Base-by-base conservation (phyloP, 2,329 filamentous ascomycete genomes). In the Claviceps pusilla region DNA sequence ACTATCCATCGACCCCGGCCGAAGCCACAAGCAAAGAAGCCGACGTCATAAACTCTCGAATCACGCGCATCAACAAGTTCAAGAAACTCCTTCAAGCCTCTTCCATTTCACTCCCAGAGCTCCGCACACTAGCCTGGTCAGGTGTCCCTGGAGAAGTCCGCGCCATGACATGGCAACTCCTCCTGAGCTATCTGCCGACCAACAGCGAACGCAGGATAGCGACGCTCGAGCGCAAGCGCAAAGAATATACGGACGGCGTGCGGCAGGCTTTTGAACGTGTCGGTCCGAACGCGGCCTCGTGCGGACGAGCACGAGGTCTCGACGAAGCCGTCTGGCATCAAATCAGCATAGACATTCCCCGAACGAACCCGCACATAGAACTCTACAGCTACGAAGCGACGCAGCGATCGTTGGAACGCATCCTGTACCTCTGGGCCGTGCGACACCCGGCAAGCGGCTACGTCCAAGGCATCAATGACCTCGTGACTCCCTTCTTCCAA, bases 291-390 rank as follows among this genome's bases (percentile, higher is more conserved):
- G 57, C 62, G 16, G 61, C 60, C 29, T 60, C 74, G 0, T 60
- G 69, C 4, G 73, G 76, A 14, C 76, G 77, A 58, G 67, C 73
- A 7, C 71, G 80, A 57, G 91, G 90, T 2, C 72, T 98, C 19
- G 94, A 98, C 62, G 93, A 98, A 72, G 86, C 89, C n/a, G 83
- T 98, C 56, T 98, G 93, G 93, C 93, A 98, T 72, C 93, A 98
- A 66, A 97, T 98, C 70, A 96, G 89, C 69, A 98, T 98, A 64
- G 93, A 98, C 65, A 88, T 97, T 28, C 93, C 93, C 3, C 82
- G 93, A 51, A 98, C 93, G 4, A 97, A 95, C 65, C 93, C 93
- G 11, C 93, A 97, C 69, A 84, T 98, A 53, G 87, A 94, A 61
- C 77, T 98, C 0, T 98, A 98, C 70, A 81, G 88, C 60, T 97